Evolutionary conservation across 2,329 filamentous ascomycete genomes (phyloP), one percentile per base, ranked within the genome.

Genomic region (Arthrinium phaeospermum): DNA sequence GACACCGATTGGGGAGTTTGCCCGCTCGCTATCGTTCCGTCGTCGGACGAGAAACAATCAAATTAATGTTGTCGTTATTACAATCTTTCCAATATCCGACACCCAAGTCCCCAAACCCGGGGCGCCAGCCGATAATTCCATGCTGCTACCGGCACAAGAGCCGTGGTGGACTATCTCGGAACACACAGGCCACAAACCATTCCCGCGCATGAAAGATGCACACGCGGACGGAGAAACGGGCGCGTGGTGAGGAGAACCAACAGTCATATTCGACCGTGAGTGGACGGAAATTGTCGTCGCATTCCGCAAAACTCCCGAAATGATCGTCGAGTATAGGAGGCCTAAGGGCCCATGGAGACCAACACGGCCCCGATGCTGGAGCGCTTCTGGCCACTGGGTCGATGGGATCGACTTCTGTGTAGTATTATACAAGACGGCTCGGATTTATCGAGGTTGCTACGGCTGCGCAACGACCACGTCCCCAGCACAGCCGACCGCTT

Each of bases 251-350:
- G 12, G 57, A 13, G 41, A 64, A n/a, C 10, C 22, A 41, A 41
- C 57, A 41, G 19, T 64, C 57, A n/a, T n/a, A 30, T 12, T 41
- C 57, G 34, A 41, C 57, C 57, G 57, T 14, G 30, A 57, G 53
- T 41, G 19, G 16, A 41, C 57, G 57, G 57, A 64, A 64, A 64
- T 64, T 64, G 34, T 64, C 34, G 57, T 64, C 57, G 57, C 57
- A 64, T 64, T 64, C 57, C 57, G 57, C 57, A 64, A 41, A 64
- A n/a, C 57, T 64, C 19, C 57, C 57, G 57, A 64, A 24, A 64
- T 64, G 57, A 64, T 64, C 34, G 34, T 41, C 57, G 22, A 24
- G 19, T 61, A 64, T 6, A 22, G 22, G 13, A 49, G 8, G 16
- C 5, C 30, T 41, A 34, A 13, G 34, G 4, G 57, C 22, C 16